phyloP scores from a whole-genome alignment of 1,284 basidiomycete genomes.

The Cystobasidium pallidum region DNA sequence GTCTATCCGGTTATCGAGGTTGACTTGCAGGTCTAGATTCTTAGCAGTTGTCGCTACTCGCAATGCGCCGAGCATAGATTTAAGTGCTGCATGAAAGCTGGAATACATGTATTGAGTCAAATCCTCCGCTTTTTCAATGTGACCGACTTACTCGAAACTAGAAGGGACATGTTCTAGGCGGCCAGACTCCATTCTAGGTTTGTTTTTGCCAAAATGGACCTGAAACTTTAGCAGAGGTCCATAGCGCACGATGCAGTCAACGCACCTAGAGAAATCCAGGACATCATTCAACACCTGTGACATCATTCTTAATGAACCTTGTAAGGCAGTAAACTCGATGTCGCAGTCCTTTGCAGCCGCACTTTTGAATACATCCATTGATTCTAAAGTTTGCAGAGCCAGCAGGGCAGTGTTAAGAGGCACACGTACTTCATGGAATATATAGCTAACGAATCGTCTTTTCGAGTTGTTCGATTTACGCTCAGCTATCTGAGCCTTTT shows the following conservation, averaged over 20 bases:
- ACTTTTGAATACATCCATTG: constrained; percentile 63
- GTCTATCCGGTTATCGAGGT: constrained; percentile 75
- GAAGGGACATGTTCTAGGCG: constrained; percentile 70
- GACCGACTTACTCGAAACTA: constrained; percentile 13
- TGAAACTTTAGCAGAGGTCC: too few species aligned
- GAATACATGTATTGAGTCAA: constrained; percentile 64
- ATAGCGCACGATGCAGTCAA: too few species aligned
- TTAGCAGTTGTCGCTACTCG: constrained; percentile 73
- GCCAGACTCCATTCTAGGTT: constrained; percentile 59
- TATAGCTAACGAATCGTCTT: constrained; percentile 76
- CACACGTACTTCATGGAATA: constrained; percentile 72
- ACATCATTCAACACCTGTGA: constrained; percentile 81
- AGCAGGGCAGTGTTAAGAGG: constrained; percentile 56
- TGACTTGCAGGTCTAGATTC: constrained; percentile 68
- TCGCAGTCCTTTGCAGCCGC: constrained; percentile 16
- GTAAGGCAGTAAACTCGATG: constrained; percentile 18
- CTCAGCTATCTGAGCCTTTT: constrained; percentile 82
- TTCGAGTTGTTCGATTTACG: constrained; percentile 74
- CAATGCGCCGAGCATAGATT: constrained; percentile 75
- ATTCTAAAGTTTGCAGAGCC: constrained; percentile 86
- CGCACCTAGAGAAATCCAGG: constrained; percentile 62
- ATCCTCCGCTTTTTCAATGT: too few species aligned
- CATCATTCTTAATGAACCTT: constrained; percentile 77
- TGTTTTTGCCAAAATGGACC: too few species aligned
- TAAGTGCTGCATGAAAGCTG: constrained; percentile 77